Evolutionary conservation across 805 yeast genomes (phyloP).

Genomic region (Candida caryicola): DNA sequence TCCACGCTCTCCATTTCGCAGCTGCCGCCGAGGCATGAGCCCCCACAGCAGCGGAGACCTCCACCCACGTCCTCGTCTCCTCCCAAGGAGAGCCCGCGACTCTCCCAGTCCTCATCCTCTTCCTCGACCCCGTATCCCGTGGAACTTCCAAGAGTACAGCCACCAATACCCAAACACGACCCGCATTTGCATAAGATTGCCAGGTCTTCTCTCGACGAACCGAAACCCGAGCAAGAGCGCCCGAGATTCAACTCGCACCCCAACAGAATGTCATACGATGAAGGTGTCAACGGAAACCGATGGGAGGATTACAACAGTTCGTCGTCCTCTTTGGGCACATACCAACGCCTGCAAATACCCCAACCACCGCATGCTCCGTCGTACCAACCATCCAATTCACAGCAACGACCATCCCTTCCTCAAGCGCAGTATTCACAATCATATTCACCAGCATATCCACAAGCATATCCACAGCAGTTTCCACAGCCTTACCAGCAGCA

Average conservation of each 20-base stretch:
- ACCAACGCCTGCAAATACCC: neutral
- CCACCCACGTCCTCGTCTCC: conserved; percentile 1
- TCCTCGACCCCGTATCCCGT: conserved; percentile 3
- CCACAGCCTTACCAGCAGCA: neutral
- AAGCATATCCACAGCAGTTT: neutral
- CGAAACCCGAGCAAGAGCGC: no score
- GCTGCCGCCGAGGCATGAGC: neutral
- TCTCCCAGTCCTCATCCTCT: neutral
- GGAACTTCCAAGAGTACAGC: neutral
- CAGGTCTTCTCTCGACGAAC: neutral
- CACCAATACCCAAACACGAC: neutral
- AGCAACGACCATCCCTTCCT: neutral
- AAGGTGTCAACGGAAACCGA: no score
- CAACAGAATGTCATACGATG: neutral
- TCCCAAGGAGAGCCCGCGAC: neutral
- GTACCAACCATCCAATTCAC: neutral
- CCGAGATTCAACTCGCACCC: no score
- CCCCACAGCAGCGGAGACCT: no score
- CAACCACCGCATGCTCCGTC: neutral
- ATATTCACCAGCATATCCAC: neutral
- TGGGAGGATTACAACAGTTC: no score
- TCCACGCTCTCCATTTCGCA: neutral
- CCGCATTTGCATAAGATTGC: neutral
- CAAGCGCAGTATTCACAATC: neutral
- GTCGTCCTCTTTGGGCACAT: no score